Evolutionary conservation across 2,329 filamentous ascomycete species (phyloP).

Genomic region (Xylaria sp.): DNA sequence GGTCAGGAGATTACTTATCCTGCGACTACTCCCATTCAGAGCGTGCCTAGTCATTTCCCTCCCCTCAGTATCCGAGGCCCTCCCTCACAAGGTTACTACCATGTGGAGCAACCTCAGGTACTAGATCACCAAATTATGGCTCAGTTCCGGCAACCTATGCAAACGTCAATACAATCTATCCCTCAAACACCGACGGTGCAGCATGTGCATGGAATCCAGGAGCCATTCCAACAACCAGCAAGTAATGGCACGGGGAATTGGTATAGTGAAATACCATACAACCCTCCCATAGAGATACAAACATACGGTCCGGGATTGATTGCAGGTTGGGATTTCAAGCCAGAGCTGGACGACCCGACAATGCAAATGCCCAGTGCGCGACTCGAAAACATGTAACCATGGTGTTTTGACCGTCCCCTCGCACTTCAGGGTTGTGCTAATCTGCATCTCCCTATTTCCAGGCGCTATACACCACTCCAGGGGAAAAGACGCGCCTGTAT

Average conservation of each 20-base stretch:
- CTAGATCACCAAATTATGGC: slow-evolving; percentile 57
- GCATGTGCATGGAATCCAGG: slow-evolving; percentile 44
- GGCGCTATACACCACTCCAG: not conserved
- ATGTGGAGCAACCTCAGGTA: slow-evolving; percentile 58
- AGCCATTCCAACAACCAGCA: slow-evolving; percentile 53
- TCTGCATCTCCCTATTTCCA: not conserved
- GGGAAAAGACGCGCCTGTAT: not conserved
- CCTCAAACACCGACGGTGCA: slow-evolving; percentile 44
- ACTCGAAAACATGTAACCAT: slow-evolving; percentile 62
- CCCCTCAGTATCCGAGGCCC: slow-evolving; percentile 63
- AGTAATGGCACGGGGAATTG: slow-evolving; percentile 61
- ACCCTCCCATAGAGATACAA: slow-evolving; percentile 65
- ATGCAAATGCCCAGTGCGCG: slow-evolving; percentile 69
- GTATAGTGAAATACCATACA: slow-evolving; percentile 63
- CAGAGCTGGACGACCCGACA: slow-evolving; percentile 64
- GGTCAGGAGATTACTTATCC: slow-evolving; percentile 63
- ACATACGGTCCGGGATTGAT: slow-evolving; percentile 62
- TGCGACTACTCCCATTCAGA: slow-evolving; percentile 63
- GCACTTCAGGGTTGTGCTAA: not conserved
- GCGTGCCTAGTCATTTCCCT: slow-evolving; percentile 68
- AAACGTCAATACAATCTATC: slow-evolving; percentile 37
- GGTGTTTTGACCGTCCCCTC: not conserved
- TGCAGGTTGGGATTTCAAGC: slow-evolving; percentile 65
- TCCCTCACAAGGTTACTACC: slow-evolving; percentile 65
- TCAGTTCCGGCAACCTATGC: slow-evolving; percentile 56